Base-by-base conservation (phyloP, 73 alveolate species). In the Breviolum minutum region DNA sequence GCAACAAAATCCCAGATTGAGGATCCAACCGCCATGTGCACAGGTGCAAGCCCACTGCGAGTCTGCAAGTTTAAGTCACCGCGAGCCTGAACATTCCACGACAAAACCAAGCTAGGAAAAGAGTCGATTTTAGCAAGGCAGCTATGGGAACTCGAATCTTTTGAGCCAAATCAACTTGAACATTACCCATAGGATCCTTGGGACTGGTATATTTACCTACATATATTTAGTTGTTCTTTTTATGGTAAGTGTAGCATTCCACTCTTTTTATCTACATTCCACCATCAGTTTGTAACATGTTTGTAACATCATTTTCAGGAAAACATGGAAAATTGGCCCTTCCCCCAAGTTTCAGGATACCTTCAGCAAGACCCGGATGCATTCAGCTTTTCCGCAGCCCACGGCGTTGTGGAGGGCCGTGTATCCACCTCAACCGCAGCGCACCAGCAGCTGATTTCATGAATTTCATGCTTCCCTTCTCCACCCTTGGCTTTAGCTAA, bases 341-440 rank as follows among this genome's bases (percentile, higher is more conserved):
- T 3, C 54, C 54, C 54, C 54, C 54, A 0, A 40, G 1, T 7
- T 30, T 20, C 85, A 76, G 63, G 63, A 8, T 9, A 62, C 73
- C 97, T 90, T 40, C 62, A 90, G 24, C 63, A 90, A 87, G 88
- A 73, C 88, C 61, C 29, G 61, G 85, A 90, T 70, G 88, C 76
- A 40, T 74, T 70, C 48, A 4, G 74, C 88, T 71, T 70, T 40
- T 13, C 97, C 97, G 27, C 97, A 90, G 11, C 88, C 88, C 1
- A 30, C 68, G 14, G 97, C 97, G 63, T 90, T 90, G 87, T 90
- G 97, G 77, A 90, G 97, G 76, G 97, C 97, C 6, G 97, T 90
- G 76, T 90, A 70, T 27, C 97, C 97, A n/a, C 97, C 88, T 90
- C 71, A 16, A 70, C 30, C 60, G 13, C 61, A 27, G 73, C 20